phyloP scores from a whole-genome alignment of 225 moss, liverwort and hornwort species.

The Takakia lepidozioides region DNA sequence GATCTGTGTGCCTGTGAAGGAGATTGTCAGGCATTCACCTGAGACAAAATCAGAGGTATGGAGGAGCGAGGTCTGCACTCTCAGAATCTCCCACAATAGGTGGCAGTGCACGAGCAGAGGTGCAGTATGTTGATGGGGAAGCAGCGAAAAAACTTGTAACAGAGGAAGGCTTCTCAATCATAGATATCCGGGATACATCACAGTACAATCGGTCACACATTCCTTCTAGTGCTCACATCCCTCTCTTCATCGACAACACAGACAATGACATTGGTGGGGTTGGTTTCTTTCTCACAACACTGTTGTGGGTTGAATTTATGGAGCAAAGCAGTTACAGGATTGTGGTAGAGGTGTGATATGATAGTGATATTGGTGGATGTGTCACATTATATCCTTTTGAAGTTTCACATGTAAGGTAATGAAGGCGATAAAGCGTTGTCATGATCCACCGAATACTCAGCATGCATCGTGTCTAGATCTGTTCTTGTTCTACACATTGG shows the following conservation, averaged over 20 bases:
- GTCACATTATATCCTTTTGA: too few species aligned
- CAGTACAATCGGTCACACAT: constrained; percentile 78
- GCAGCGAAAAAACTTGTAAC: constrained; percentile 71
- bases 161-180: constrained; percentile 57
- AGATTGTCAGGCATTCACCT: constrained; percentile 31
- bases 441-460: too few species aligned
- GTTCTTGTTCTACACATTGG: too few species aligned
- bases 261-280: constrained; percentile 59
- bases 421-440: too few species aligned
- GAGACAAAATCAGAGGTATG: constrained; percentile 23
- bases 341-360: too few species aligned
- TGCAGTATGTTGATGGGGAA: constrained; percentile 61
- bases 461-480: too few species aligned
- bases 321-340: too few species aligned
- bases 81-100: constrained; percentile 21
- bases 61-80: constrained; percentile 35
- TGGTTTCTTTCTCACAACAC: too few species aligned
- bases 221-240: constrained; percentile 52
- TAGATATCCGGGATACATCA: constrained; percentile 76
- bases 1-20: too few species aligned
- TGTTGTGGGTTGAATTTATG: too few species aligned
- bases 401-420: too few species aligned
- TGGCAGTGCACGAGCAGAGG: constrained; percentile 50
- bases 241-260: constrained; percentile 75
- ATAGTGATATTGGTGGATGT: too few species aligned